Percentiles rank a stretch among this genome's conserved stretches.
Evolutionary conservation across 192 early-diverging fungal species (phyloP).

Genomic region (Rhizophagus clarus): DNA sequence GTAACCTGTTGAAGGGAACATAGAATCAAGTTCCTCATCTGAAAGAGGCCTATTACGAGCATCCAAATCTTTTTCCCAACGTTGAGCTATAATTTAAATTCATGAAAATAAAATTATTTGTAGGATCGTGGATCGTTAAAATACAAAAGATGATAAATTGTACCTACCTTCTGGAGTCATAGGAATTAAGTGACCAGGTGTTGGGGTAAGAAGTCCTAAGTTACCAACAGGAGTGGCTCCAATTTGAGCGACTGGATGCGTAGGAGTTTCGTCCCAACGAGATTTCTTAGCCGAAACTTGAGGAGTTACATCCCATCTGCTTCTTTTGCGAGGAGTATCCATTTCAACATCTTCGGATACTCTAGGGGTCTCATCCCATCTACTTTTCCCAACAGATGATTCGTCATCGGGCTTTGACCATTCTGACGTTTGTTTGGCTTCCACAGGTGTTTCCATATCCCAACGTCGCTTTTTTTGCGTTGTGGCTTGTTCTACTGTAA

Average conservation of each 20-base stretch:
- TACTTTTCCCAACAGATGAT: slow-evolving; percentile 42
- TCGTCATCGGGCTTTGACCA: slow-evolving; percentile 57
- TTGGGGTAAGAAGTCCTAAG: slow-evolving; percentile 78
- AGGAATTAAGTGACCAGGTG: slow-evolving; percentile 64
- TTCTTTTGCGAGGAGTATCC: slow-evolving; percentile 59
- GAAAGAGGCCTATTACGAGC: slow-evolving; percentile 83
- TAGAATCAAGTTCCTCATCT: slow-evolving; percentile 93
- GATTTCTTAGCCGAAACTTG: slow-evolving; percentile 75
- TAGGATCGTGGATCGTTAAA: not conserved
- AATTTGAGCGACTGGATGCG: slow-evolving; percentile 57
- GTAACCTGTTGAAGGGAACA: slow-evolving; percentile 91
- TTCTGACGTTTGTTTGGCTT: slow-evolving; percentile 53
- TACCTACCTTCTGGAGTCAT: slow-evolving; percentile 79
- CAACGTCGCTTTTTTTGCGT: slow-evolving; percentile 75
- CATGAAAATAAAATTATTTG: not conserved
- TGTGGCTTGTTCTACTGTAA: slow-evolving; percentile 40
- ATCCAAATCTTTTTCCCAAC: slow-evolving; percentile 83
- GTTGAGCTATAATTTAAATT: slow-evolving; percentile 51
- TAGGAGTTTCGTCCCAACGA: slow-evolving; percentile 96
- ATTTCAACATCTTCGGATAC: slow-evolving; percentile 38
- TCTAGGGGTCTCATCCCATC: slow-evolving; percentile 86
- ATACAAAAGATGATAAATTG: slow-evolving; percentile 5
- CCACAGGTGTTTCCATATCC: slow-evolving; percentile 68
- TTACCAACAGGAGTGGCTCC: slow-evolving; percentile 81
- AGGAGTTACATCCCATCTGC: slow-evolving; percentile 83